A percentile compares a stretch with the other conserved stretches of the same genome.
These are phyloP conservation scores for Penicillium paxilli DNA, from an alignment of 495 filamentous ascomycete genomes.

Conservation along the genomic window DNA sequence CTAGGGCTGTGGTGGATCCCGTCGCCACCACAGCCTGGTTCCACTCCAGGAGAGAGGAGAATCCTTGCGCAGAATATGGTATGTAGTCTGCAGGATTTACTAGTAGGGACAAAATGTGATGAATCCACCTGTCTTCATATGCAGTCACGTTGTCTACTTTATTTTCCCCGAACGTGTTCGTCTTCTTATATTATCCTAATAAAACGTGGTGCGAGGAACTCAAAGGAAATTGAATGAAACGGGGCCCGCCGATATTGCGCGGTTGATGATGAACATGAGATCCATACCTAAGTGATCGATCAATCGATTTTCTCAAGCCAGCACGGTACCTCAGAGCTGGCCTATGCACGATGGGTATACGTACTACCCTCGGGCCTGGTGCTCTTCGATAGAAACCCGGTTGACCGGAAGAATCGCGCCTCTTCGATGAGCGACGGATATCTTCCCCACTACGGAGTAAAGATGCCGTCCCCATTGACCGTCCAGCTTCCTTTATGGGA, in stretches of 20 bases:
- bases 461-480: neutral
- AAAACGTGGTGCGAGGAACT: neutral
- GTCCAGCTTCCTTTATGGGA: neutral
- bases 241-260: neutral
- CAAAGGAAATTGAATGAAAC: neutral
- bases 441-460: neutral
- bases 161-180: neutral
- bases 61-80: neutral
- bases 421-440: neutral
- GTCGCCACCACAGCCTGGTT: neutral
- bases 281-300: neutral
- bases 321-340: neutral
- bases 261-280: neutral
- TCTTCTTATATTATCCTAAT: neutral
- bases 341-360: neutral
- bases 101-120: neutral
- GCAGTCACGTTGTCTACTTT: neutral
- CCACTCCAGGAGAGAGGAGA: neutral
- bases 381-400: neutral
- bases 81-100: neutral
- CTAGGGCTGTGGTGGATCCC: neutral
- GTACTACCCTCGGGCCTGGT: neutral
- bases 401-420: neutral
- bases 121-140: slow-evolving; percentile 1
- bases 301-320: neutral